Base-by-base conservation (phyloP, 495 filamentous ascomycete genomes). In the Aspergillus avenaceus region DNA sequence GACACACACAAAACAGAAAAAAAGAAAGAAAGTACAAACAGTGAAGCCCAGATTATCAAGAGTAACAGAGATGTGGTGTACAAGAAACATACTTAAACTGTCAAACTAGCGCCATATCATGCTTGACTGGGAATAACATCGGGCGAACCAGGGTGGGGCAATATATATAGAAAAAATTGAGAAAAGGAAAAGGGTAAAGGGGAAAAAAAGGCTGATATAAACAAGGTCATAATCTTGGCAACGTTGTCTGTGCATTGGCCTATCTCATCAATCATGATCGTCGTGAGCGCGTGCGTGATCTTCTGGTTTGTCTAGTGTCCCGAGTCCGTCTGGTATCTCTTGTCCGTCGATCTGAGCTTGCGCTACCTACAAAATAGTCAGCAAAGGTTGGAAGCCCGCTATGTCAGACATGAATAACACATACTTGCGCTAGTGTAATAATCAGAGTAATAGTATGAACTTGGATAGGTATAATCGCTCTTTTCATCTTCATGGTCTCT, bases 261-360 rank as follows among this genome's bases (percentile, higher is more conserved):
- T 8, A 14, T 16, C 24, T 40, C 37, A 22, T 18, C 11, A 22
- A 34, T 49, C 46, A 49, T 49, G 46, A 61, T 50, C 66, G 64
- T 51, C 60, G 55, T 36, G 70, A 73, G 26, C 65, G 64, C 32
- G 61, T 54, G 28, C 65, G 62, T 43, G 66, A 73, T 62, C 63
- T 53, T 56, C 72, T 57, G 28, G 70, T 71, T 50, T 72, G 67
- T 52, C 76, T 66, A 23, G 71, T 72, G 25, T 73, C 64, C 55
- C 72, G 58, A 14, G 73, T 79, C 49, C 73, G 67, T 53, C 76
- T 64, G 24, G 71, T 71, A 23, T 73, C 64, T 57, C 72, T 59
- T 21, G 73, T 79, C 49, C 72, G 70, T 62, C 73, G 55, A 58
- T 75, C 76, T 49, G 75, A 77, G 41, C 75, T 77, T 59, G 64